Evolutionary conservation across 345 rosid species (phyloP).

Genomic region (Eucalyptus pauciflora): DNA sequence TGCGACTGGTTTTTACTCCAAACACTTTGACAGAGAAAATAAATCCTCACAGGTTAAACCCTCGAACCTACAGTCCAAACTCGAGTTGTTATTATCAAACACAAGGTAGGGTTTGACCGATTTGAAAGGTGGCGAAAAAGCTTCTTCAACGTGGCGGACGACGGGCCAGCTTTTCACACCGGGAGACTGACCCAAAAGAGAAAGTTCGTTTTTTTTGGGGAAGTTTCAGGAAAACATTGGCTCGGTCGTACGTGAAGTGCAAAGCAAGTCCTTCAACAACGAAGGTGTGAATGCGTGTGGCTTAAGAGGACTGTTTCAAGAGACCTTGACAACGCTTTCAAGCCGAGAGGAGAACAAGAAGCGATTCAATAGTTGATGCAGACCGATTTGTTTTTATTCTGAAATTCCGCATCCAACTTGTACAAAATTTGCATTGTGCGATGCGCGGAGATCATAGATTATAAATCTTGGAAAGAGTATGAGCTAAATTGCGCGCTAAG

Average conservation of each 20-base stretch:
- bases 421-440: neutral
- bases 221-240: neutral
- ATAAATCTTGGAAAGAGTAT: neutral
- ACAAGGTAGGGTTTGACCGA: neutral
- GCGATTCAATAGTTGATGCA: neutral
- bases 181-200: neutral
- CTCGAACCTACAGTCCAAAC: neutral
- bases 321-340: neutral
- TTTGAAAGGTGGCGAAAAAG: neutral
- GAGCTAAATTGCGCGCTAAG: neutral
- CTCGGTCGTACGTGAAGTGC: neutral
- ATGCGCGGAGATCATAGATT: neutral
- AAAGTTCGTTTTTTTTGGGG: neutral
- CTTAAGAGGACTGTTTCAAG: neutral
- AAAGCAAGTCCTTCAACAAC: neutral
- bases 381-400: neutral
- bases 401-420: neutral
- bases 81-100: neutral
- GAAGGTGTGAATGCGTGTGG: neutral
- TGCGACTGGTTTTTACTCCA: neutral
- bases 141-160: neutral
- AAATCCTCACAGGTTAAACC: neutral
- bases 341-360: neutral
- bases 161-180: neutral
- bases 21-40: neutral